Percentiles rank a stretch among this genome's conserved stretches.
These are phyloP conservation scores for Cutaneotrichosporon daszewskae DNA, from an alignment of 1,284 basidiomycete species.

Conservation along the genomic window DNA sequence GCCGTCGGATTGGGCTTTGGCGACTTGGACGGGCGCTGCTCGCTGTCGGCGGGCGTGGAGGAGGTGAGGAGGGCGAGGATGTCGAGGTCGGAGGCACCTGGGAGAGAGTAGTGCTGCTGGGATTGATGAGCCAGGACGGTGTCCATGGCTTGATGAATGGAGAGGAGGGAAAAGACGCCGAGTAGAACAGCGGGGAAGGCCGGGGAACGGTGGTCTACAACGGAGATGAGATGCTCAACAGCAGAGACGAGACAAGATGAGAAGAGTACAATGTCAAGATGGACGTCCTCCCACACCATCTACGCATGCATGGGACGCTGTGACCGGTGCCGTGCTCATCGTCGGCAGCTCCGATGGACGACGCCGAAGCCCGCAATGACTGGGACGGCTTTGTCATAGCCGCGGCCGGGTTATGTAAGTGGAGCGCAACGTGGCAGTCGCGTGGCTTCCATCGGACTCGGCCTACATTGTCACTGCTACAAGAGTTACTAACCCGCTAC, in stretches of 20 bases:
- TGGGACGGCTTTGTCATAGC: conserved; percentile 10
- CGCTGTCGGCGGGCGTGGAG: conserved; percentile 6
- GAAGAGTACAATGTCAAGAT: background rate
- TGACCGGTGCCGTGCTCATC: background rate
- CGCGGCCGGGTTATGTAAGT: no score
- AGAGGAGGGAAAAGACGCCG: background rate
- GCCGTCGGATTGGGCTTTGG: conserved; percentile 1
- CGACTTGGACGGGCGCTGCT: background rate
- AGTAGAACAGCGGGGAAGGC: conserved; percentile 8
- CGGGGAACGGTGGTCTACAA: background rate
- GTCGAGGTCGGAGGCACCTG: conserved; percentile 54
- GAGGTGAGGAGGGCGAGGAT: conserved; percentile 37
- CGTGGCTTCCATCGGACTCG: no score
- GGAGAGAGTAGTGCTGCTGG: conserved; percentile 51
- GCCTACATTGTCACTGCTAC: no score
- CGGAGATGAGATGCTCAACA: background rate
- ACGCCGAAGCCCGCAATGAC: background rate
- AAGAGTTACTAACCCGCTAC: no score
- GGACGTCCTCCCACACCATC: background rate
- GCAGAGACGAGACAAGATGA: background rate
- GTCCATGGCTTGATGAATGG: background rate
- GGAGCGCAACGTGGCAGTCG: no score
- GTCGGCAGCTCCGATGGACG: background rate
- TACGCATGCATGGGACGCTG: background rate
- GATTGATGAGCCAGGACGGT: conserved; percentile 56